Percentiles rank a stretch among this genome's conserved stretches.
phyloP scores from a whole-genome alignment of 1,139 yeast species.

The Nakaseomyces sp. region DNA sequence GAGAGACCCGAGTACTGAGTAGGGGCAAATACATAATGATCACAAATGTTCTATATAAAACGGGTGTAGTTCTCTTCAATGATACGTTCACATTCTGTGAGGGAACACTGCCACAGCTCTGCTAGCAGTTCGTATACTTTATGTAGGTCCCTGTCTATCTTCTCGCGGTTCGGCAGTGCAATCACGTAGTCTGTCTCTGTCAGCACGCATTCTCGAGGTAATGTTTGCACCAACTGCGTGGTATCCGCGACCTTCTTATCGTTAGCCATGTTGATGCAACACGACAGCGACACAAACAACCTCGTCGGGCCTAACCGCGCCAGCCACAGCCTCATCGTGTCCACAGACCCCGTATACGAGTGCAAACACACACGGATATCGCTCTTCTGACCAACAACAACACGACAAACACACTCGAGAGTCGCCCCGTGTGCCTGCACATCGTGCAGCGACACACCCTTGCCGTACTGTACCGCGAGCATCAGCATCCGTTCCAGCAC shows the following conservation, averaged over 20 bases:
- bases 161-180: too few species aligned
- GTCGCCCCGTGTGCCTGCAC: constrained; percentile 67
- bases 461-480: constrained; percentile 41
- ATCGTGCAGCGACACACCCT: constrained; percentile 71
- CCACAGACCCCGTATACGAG: constrained; percentile 77
- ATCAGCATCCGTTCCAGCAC: constrained; percentile 45
- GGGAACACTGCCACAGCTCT: not conserved
- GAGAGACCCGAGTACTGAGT: not conserved
- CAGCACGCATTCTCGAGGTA: constrained; percentile 37
- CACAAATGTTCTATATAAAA: not conserved
- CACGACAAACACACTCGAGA: too few species aligned
- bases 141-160: not conserved
- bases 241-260: too few species aligned
- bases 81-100: not conserved
- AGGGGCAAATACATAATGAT: too few species aligned
- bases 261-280: constrained; percentile 48
- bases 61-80: not conserved
- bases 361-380: constrained; percentile 50
- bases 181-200: constrained; percentile 46
- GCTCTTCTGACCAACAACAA: too few species aligned
- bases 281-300: constrained; percentile 51
- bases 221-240: constrained; percentile 25
- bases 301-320: constrained; percentile 22
- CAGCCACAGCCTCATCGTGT: constrained; percentile 52
- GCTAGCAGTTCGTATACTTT: not conserved